Conservation (phyloP, 1,284 basidiomycete species). For the Dichomitus squalens region DNA sequence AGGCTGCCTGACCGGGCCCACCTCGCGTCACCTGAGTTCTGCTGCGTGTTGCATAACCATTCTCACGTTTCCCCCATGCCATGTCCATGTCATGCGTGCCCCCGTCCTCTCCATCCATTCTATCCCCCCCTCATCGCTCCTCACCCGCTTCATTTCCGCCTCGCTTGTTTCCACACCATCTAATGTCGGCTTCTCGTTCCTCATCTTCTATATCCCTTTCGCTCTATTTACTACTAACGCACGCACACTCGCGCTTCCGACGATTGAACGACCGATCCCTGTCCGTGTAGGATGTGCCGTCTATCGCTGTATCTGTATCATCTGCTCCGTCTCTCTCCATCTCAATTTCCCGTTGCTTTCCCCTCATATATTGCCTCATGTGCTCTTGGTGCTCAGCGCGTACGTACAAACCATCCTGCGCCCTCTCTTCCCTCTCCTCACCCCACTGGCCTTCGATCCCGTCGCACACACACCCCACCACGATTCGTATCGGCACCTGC, state of each 20-base stretch:
- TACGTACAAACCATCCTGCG: background rate
- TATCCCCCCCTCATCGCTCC: background rate
- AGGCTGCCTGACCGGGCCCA: slow-evolving; percentile 3
- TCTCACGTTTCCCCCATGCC: slow-evolving; percentile 4
- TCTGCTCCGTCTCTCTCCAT: background rate
- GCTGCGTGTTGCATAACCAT: slow-evolving; percentile 19
- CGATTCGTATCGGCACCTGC: background rate
- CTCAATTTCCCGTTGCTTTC: background rate
- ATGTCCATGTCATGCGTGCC: slow-evolving; percentile 2
- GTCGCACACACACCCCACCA: background rate
- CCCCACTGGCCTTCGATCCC: background rate
- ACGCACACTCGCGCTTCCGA: background rate
- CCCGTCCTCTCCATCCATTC: slow-evolving; percentile 5
- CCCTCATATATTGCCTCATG: background rate
- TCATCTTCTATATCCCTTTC: too few species aligned
- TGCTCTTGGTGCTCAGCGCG: background rate
- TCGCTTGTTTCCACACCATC: background rate
- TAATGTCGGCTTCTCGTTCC: too few species aligned
- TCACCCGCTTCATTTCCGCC: background rate
- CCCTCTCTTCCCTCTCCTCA: background rate
- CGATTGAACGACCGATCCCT: background rate
- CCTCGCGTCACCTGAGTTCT: slow-evolving; percentile 8
- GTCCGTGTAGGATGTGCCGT: background rate
- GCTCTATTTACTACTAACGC: background rate
- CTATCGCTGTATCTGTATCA: background rate